These are phyloP conservation scores for Trichosanthes cucumerina DNA, from an alignment of 306 rosid species.

Conservation along the genomic window DNA sequence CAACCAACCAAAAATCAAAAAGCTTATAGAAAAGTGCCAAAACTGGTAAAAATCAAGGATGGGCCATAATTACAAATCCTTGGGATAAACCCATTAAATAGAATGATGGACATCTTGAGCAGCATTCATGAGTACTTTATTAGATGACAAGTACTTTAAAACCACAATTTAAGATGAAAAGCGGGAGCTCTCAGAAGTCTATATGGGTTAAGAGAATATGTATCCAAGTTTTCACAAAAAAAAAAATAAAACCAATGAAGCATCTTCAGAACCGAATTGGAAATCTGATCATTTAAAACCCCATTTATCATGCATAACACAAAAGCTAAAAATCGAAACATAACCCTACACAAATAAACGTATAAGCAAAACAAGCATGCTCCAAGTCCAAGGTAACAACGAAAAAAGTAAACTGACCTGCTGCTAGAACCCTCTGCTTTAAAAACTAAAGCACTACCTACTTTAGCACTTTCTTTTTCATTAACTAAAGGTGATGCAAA, in stretches of 20 bases:
- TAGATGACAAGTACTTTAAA: background rate
- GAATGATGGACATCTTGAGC: background rate
- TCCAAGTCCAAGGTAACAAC: background rate
- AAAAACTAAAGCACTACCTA: conserved; percentile 25
- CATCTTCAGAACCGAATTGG: background rate
- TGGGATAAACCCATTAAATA: background rate
- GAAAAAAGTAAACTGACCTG: conserved; percentile 36
- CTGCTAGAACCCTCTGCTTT: conserved; percentile 41
- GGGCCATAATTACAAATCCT: background rate
- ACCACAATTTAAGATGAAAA: background rate
- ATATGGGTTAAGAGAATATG: background rate
- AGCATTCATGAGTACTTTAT: background rate
- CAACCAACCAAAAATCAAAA: background rate
- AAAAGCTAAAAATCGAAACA: background rate
- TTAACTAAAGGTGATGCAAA: conserved; percentile 23
- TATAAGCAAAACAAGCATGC: background rate
- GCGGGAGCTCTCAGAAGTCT: background rate
- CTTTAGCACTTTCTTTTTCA: conserved; percentile 21
- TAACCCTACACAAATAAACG: background rate
- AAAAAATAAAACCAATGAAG: background rate
- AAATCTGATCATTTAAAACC: background rate
- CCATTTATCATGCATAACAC: background rate
- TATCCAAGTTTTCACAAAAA: background rate
- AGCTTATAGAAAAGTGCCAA: background rate
- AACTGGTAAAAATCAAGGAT: background rate